A percentile compares a stretch with the other conserved stretches of the same genome.
Evolutionary conservation across 352 stramenopile species (phyloP).

Genomic region (Aphanomyces invadans): DNA sequence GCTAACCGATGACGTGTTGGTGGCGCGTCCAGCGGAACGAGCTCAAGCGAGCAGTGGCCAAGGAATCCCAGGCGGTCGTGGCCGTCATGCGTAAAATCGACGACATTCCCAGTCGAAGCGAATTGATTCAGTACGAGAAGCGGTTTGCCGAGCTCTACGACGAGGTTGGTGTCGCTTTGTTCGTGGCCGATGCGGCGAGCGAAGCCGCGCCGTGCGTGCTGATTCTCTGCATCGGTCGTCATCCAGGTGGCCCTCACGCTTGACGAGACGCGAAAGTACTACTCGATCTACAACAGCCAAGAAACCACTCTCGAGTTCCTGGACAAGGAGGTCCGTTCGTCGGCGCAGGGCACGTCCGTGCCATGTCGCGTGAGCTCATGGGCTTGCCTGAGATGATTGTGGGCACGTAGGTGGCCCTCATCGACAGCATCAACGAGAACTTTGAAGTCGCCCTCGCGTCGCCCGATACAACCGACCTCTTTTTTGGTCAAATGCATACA

Average conservation of each 20-base stretch:
- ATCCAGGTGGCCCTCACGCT: constrained; percentile 61
- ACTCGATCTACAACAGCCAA: constrained; percentile 80
- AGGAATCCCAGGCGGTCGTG: constrained; percentile 53
- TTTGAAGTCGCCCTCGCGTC: constrained; percentile 71
- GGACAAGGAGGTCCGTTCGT: constrained; percentile 43
- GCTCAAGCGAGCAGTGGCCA: constrained; percentile 45
- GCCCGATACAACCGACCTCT: constrained; percentile 50
- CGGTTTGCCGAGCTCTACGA: constrained; percentile 85
- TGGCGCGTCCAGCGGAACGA: constrained; percentile 71
- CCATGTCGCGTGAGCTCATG: too few species aligned
- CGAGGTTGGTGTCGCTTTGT: constrained; percentile 36
- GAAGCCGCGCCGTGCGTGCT: background rate
- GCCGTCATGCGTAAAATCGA: constrained; percentile 66
- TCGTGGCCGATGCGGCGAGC: too few species aligned
- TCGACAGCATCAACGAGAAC: constrained; percentile 80
- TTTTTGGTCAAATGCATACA: constrained; percentile 66
- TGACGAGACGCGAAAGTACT: constrained; percentile 87
- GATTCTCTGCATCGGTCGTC: background rate
- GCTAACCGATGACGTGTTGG: too few species aligned
- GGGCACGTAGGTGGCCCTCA: constrained; percentile 72
- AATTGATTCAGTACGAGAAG: constrained; percentile 88
- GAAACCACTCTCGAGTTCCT: constrained; percentile 75
- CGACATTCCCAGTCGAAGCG: constrained; percentile 71
- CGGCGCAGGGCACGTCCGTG: too few species aligned
- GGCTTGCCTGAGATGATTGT: too few species aligned